A percentile compares a stretch with the other conserved stretches of the same genome.
Evolutionary conservation across 129 eudicot species (phyloP).

Genomic region (Artemisia annua): DNA sequence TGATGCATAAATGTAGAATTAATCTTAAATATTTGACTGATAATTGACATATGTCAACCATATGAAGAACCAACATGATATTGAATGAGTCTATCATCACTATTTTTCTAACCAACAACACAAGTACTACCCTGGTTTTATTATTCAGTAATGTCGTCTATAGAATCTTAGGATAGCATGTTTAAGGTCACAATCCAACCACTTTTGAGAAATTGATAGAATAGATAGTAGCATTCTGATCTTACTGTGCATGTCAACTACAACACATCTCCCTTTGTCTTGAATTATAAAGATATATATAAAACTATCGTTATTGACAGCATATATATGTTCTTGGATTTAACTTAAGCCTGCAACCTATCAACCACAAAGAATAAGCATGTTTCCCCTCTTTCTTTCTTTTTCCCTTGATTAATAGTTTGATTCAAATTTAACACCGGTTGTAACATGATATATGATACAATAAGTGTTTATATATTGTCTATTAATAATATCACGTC

Average conservation of each 20-base stretch:
- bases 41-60: background rate
- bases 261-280: background rate
- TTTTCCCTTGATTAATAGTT: no score
- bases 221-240: constrained; percentile 16
- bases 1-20: background rate
- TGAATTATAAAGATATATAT: background rate
- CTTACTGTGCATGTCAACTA: constrained; percentile 21
- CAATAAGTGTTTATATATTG: no score
- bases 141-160: background rate
- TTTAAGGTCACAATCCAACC: constrained; percentile 33
- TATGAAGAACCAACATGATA: constrained; percentile 5
- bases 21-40: constrained; percentile 13
- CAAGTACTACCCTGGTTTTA: constrained; percentile 3
- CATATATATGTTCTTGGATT: background rate
- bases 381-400: no score
- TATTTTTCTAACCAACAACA: constrained; percentile 15
- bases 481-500: no score
- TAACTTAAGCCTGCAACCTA: no score
- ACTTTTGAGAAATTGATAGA: constrained; percentile 32
- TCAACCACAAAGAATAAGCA: no score
- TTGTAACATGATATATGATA: no score
- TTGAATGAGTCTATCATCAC: constrained; percentile 13
- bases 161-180: constrained; percentile 28
- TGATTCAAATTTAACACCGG: no score
- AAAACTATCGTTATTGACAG: background rate